Base-by-base conservation (phyloP, 2,329 filamentous ascomycete species). In the Microthyrium microscopicum region DNA sequence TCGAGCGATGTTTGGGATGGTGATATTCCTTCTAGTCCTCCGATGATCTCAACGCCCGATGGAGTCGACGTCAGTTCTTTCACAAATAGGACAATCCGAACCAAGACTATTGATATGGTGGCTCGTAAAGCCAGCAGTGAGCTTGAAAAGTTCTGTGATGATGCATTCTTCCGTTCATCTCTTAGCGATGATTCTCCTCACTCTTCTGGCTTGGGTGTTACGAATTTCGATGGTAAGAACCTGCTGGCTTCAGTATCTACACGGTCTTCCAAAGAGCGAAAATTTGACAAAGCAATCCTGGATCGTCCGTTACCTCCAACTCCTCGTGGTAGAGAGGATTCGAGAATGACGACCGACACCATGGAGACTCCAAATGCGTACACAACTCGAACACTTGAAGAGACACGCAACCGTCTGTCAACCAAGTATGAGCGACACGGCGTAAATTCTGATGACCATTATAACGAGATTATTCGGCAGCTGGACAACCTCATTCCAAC, bases 141-240 rank as follows among this genome's bases (percentile, higher is more conserved):
- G 45, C 74, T 94, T 40, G 82, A 83, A 31, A 82, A 83, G 53
- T 81, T 89, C 38, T 91, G 85, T 47, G 85, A 95, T 47, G 81
- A 89, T 46, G 85, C 85, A 1, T 94, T 95, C 59, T 85, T 82
- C 48, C 73, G 77, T 44, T 66, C 59, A 35, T 76, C 64, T 1
- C 53, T 66, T 16, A 61, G 61, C 28, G 58, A 58, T 36, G 61
- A 68, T 22, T 70, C 68, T 3, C 67, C 68, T 19, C 60, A 63
- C 4, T 65, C 61, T 3, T 64, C 58, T 4, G 52, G 62, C 20
- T 58, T 58, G n/a, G 54, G 27, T 13, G 18, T 16, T 7, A 31
- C 27, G 12, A 19, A 25, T 9, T 22, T 21, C 20, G 19, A 26
- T 2, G 20, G 25, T 17, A 26, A 26, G 11, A 35, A 35, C n/a